These are phyloP conservation scores for Hypoxylon sp. DNA, from an alignment of 2,329 filamentous ascomycete genomes.

Conservation along the genomic window DNA sequence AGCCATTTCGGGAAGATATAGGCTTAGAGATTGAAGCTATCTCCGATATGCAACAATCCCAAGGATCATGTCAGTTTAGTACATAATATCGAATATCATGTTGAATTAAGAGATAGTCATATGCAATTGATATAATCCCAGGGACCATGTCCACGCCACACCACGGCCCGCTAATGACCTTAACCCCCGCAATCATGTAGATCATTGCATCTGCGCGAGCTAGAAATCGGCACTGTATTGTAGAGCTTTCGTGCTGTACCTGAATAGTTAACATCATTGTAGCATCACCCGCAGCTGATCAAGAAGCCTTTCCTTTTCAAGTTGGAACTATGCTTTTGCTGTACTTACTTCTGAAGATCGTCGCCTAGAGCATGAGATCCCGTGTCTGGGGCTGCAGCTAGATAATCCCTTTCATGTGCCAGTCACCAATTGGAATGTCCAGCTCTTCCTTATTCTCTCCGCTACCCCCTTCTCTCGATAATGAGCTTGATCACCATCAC, in stretches of 20 bases:
- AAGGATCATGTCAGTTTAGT: too few relatives aligned
- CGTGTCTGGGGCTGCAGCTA: neutral
- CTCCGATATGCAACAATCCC: too few relatives aligned
- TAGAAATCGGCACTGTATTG: conserved; percentile 25
- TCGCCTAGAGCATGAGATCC: conserved; percentile 9
- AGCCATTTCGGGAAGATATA: too few relatives aligned
- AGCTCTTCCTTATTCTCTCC: conserved; percentile 3
- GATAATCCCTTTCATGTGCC: conserved; percentile 7
- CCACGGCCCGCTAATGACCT: too few relatives aligned
- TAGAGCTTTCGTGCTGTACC: conserved; percentile 7
- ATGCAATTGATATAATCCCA: too few relatives aligned
- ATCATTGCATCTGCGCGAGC: conserved; percentile 11
- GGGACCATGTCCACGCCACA: too few relatives aligned
- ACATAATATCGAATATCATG: too few relatives aligned
- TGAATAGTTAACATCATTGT: conserved; percentile 16
- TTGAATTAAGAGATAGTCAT: too few relatives aligned
- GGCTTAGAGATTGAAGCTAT: too few relatives aligned
- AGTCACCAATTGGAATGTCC: conserved; percentile 19
- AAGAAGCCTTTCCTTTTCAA: conserved; percentile 6
- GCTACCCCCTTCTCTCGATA: conserved; percentile 12
- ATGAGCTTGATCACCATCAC: neutral
- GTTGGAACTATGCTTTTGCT: neutral
- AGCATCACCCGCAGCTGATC: conserved; percentile 13
- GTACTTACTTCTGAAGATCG: conserved; percentile 9
- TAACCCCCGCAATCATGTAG: conserved; percentile 32